Percentiles rank a stretch among this genome's conserved stretches.
Conservation (phyloP, 2,329 filamentous ascomycete genomes). For the Colletotrichum sp. region DNA sequence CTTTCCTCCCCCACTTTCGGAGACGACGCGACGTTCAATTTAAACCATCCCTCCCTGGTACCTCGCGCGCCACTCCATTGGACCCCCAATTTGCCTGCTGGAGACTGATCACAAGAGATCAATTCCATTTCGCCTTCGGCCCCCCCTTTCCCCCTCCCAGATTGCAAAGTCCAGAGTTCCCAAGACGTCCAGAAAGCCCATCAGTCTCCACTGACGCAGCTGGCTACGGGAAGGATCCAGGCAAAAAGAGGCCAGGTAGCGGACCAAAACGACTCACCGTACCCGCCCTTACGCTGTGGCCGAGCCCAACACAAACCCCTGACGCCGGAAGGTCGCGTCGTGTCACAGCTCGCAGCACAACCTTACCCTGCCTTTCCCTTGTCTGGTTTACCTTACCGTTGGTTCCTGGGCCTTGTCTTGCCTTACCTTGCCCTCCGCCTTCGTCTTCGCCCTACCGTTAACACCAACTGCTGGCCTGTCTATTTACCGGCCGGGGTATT, state of each 20-base stretch:
- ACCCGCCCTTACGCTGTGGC: slow-evolving; percentile 9
- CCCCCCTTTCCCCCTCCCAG: not conserved
- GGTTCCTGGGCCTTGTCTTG: not conserved
- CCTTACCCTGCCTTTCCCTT: not conserved
- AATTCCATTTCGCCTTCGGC: not conserved
- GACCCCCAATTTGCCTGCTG: slow-evolving; percentile 19
- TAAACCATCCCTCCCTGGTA: slow-evolving; percentile 14
- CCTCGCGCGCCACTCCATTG: slow-evolving; percentile 10
- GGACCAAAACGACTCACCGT: not conserved
- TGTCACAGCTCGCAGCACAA: slow-evolving; percentile 2
- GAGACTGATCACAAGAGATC: slow-evolving; percentile 13
- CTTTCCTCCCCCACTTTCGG: slow-evolving; percentile 10
- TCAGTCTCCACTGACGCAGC: not conserved
- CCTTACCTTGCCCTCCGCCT: not conserved
- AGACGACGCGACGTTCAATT: slow-evolving; percentile 20
- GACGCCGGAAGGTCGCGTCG: slow-evolving; percentile 15
- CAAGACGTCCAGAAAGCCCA: not conserved
- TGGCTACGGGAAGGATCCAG: not conserved
- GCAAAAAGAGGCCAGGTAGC: not conserved
- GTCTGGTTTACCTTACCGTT: not conserved
- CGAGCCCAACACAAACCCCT: slow-evolving; percentile 13
- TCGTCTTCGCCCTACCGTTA: slow-evolving; percentile 11
- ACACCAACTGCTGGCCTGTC: not conserved
- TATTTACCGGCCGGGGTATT: slow-evolving; percentile 2
- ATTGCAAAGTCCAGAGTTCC: not conserved